Evolutionary conservation across 2,329 filamentous ascomycete species (phyloP).

Genomic region (Diaporthe caulivora): DNA sequence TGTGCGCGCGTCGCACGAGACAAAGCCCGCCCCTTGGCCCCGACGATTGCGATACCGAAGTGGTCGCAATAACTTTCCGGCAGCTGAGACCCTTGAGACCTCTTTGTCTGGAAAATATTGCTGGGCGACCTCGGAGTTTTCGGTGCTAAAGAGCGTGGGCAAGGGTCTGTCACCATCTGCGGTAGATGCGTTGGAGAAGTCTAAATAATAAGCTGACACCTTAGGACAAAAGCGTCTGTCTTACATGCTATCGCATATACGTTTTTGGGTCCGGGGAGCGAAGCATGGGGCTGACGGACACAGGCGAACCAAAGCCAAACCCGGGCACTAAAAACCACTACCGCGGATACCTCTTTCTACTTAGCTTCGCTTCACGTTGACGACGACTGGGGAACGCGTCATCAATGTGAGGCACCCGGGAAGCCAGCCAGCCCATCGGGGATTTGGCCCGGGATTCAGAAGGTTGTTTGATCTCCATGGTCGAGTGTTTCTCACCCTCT

Average conservation of each 20-base stretch:
- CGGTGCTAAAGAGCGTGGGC: too few relatives aligned
- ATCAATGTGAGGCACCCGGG: constrained; percentile 4
- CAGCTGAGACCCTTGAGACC: not conserved
- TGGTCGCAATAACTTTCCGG: constrained; percentile 2
- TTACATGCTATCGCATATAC: too few relatives aligned
- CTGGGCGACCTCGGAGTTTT: not conserved
- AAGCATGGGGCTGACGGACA: not conserved
- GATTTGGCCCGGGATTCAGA: constrained; percentile 20
- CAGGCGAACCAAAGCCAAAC: not conserved
- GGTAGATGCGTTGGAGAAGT: not conserved
- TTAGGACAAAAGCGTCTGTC: constrained; percentile 3
- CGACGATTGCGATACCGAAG: not conserved
- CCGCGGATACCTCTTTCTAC: not conserved
- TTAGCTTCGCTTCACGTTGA: constrained; percentile 27
- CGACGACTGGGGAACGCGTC: constrained; percentile 24
- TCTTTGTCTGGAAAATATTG: not conserved
- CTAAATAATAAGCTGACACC: constrained; percentile 13
- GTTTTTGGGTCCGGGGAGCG: not conserved
- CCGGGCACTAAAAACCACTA: too few relatives aligned
- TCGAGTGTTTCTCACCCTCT: not conserved
- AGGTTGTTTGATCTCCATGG: constrained; percentile 17
- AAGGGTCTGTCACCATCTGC: constrained; percentile 1
- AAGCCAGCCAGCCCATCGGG: not conserved
- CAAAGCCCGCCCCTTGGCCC: not conserved
- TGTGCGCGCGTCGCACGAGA: constrained; percentile 19